Base-by-base conservation (phyloP, 805 yeast species). In the Zygoascus biomembranicola region DNA sequence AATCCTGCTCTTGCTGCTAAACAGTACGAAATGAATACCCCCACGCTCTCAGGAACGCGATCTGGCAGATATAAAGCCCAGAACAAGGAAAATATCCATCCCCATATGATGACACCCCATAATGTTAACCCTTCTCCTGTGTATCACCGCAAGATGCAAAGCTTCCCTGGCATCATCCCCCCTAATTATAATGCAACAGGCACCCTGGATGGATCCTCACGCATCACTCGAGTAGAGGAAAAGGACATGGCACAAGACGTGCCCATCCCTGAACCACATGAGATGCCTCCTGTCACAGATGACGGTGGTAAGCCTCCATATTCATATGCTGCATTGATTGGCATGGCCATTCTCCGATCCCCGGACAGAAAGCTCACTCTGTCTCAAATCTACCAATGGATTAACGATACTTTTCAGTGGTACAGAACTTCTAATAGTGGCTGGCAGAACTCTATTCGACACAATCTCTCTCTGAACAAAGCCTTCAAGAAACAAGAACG, bases 391-490 rank as follows among this genome's bases (percentile, higher is more conserved):
- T 92, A 92, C 72, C 77, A 75, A 61, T 92, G 99, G 99, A 94
- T 92, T 45, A 81, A 94, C 8, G 82, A 81, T 46, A 85, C 95
- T 39, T 92, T 90, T 68, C 79, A 76, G 57, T 92, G 84, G 66
- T 94, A 94, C 69, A 81, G 83, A 58, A 81, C 80, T 58, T 85
- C 87, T 55, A 96, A 89, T 61, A 85, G 88, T 10, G 97, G 97
- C 28, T 92, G 99, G 99, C 97, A 92, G 70, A 92, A 92, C 70
- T 90, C 97, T 35, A 94, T 92, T 58, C 82, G 99, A 57, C 99
- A 92, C 70, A 92, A 94, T 61, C 73, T 92, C 32, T 89, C 97
- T 11, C 76, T 92, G 61, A 94, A 92, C 69, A 94, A 94, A 66
- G 96, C 97, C 0, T 92, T 92, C 66, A 77, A 85, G 49, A 92